Evolutionary conservation across 2,329 filamentous ascomycete genomes (phyloP).

Genomic region (Sporothrix sp.): DNA sequence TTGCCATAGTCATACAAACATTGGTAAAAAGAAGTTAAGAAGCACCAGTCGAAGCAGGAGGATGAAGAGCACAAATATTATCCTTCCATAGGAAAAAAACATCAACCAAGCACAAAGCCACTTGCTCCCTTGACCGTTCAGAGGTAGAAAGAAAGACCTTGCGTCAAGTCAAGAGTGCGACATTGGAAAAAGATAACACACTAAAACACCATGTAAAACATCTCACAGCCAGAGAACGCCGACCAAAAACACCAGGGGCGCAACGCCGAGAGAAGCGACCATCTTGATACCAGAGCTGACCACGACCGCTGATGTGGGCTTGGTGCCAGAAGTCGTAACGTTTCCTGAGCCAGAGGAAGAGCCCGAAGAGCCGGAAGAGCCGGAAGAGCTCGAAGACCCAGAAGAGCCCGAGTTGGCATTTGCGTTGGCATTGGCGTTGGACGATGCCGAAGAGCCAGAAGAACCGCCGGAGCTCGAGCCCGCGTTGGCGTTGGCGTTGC

Average conservation of each 20-base stretch:
- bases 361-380: neutral
- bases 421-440: neutral
- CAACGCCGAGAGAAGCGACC: constrained; percentile 7
- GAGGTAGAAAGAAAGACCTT: too few relatives aligned
- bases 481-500: neutral
- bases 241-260: constrained; percentile 8
- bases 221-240: constrained; percentile 12
- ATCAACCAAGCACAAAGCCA: too few relatives aligned
- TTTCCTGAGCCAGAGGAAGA: neutral
- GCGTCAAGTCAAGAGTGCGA: too few relatives aligned
- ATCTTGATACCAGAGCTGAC: constrained; percentile 15
- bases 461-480: neutral
- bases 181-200: neutral
- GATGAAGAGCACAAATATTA: too few relatives aligned
- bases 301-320: neutral
- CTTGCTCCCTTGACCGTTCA: too few relatives aligned
- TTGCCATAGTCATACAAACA: too few relatives aligned
- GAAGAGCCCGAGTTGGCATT: neutral
- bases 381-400: neutral
- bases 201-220: neutral
- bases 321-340: neutral
- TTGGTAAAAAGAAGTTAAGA: too few relatives aligned
- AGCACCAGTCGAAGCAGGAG: too few relatives aligned
- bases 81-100: too few relatives aligned
- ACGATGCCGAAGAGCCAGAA: neutral